Evolutionary conservation across 441 rosid genomes (phyloP), one percentile per base, ranked within the genome.

Genomic region (Brassica hybrid): DNA sequence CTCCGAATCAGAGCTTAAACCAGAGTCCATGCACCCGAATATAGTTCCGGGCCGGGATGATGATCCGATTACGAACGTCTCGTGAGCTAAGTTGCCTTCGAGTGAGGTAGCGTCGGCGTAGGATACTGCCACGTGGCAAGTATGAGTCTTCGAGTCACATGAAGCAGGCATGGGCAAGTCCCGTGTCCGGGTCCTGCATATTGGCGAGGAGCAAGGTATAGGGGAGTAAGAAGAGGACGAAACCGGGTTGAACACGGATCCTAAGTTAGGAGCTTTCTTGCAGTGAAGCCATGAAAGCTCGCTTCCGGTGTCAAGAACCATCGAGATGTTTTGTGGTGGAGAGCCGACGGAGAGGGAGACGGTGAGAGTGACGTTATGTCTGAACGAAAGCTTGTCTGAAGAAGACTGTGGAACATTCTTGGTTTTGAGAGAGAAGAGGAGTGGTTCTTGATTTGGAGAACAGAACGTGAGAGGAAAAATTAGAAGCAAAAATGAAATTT

Each of bases 291-390:
- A 89, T 0, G 94, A 85, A 32, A 89, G 91, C 65, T 89, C 91
- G 67, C 94, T 89, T 59, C 94, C 91, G 2, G 94, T 89, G 73
- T 89, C 94, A 2, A 89, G 88, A 56, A 89, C 91, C 94, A 89
- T 86, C 19, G 89, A 84, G 30, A 84, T 82, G 12, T 58, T 78
- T 59, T 88, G 94, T 0, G 91, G 91, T 1, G 94, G 94, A n/a
- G 88, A 74, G 19, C 94, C 94, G 13, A 86, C 76, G 48, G 85
- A 23, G 67, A 89, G 86, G 9, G 96, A 74, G 56, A 88, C 93
- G 3, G 96, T 90, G 61, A 94, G 83, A 17, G 94, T 75, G 25
- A 92, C 92, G 78, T 91, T 85, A 74, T 90, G 96, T 79, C 74
- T 93, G 81, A 94, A 94, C 3, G 84, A 23, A 14, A 92, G 87